Percentiles rank a stretch among this genome's conserved stretches.
These are phyloP conservation scores for Geranium incanum DNA, from an alignment of 441 rosid species.

Conservation along the genomic window DNA sequence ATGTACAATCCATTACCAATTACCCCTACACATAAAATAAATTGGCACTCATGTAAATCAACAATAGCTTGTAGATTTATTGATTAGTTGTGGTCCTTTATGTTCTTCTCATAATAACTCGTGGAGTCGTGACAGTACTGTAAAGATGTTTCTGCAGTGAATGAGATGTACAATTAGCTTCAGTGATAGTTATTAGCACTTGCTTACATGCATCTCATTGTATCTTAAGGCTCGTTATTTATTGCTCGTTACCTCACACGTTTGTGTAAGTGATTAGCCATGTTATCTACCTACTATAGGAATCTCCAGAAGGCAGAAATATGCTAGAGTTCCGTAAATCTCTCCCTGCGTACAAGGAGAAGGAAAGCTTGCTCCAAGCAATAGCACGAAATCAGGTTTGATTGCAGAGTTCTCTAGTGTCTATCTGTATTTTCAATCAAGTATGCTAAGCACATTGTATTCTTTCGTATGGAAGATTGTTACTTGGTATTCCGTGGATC, in stretches of 20 bases:
- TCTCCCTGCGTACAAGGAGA: constrained; percentile 82
- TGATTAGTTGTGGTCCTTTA: too few relatives aligned
- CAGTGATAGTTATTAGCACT: background rate
- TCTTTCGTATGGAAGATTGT: background rate
- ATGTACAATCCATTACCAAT: background rate
- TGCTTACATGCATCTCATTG: background rate
- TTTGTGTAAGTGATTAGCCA: constrained; percentile 1
- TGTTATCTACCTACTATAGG: constrained; percentile 36
- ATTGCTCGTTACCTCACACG: background rate
- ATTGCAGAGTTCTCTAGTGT: background rate
- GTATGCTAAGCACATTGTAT: background rate
- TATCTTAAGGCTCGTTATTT: background rate
- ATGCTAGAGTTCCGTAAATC: constrained; percentile 77
- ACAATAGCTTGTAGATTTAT: background rate
- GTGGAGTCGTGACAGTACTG: background rate
- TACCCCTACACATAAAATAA: background rate
- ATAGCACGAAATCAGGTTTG: constrained; percentile 92
- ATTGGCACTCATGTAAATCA: background rate
- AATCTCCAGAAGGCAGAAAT: constrained; percentile 81
- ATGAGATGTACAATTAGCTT: background rate
- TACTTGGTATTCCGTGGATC: background rate
- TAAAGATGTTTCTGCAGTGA: background rate
- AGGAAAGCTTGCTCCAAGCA: constrained; percentile 88
- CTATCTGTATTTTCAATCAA: constrained; percentile 1
- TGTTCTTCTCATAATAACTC: background rate